Percentiles rank a stretch among this genome's conserved stretches.
phyloP scores from a whole-genome alignment of 2,329 filamentous ascomycete species.

The Mollisiaceae sp. region DNA sequence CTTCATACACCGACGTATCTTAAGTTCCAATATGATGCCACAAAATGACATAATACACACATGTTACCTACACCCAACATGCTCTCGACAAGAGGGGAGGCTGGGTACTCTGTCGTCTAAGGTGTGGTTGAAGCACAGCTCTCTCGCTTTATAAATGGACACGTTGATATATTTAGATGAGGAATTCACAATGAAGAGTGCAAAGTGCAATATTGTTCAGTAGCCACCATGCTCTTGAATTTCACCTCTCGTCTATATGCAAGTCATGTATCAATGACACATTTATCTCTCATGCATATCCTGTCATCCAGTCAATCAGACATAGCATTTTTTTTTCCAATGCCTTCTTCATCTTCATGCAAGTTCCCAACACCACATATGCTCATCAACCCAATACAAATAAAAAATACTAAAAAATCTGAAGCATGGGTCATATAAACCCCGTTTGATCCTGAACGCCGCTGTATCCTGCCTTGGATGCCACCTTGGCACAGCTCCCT shows the following conservation, averaged over 20 bases:
- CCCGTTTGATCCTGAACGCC: slow-evolving; percentile 25
- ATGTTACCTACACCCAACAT: too few species aligned
- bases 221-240: neutral
- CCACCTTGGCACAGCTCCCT: slow-evolving; percentile 25
- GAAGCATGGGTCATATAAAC: slow-evolving; percentile 23
- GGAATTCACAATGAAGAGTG: neutral
- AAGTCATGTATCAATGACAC: slow-evolving; percentile 1
- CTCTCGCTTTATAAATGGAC: too few species aligned
- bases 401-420: slow-evolving; percentile 2
- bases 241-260: neutral
- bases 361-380: slow-evolving; percentile 10
- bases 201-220: neutral
- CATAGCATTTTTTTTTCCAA: neutral
- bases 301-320: neutral
- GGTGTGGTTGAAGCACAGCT: too few species aligned
- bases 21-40: too few species aligned
- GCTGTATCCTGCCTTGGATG: slow-evolving; percentile 29
- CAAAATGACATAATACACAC: too few species aligned
- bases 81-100: too few species aligned
- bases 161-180: too few species aligned
- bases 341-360: slow-evolving; percentile 13
- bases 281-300: neutral
- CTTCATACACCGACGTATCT: too few species aligned
- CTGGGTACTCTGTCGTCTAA: too few species aligned
- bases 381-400: slow-evolving; percentile 11